Conservation (phyloP, 2,329 filamentous ascomycete species). For the Trichoderma endophyticum region DNA sequence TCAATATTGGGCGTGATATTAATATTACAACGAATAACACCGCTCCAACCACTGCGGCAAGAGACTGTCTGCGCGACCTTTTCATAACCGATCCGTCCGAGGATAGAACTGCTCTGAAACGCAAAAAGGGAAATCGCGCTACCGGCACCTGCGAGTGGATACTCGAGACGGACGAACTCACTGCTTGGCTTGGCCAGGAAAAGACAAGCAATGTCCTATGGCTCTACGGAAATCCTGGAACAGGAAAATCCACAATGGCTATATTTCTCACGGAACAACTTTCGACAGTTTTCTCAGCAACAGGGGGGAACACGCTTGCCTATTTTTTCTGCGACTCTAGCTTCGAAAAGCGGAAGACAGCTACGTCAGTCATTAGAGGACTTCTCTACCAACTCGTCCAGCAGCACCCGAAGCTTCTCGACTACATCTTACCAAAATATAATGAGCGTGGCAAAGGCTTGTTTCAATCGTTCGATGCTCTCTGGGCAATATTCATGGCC, state of each 20-base stretch:
- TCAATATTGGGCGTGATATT: too few species aligned
- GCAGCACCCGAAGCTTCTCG: neutral
- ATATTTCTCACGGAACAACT: slow-evolving; percentile 21
- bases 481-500: neutral
- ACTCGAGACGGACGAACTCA: neutral
- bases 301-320: slow-evolving; percentile 19
- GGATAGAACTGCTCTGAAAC: neutral
- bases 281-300: slow-evolving; percentile 14
- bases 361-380: slow-evolving; percentile 25
- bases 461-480: neutral
- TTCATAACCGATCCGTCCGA: neutral
- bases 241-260: neutral
- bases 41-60: neutral
- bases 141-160: neutral
- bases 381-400: slow-evolving; percentile 20
- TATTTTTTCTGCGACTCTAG: slow-evolving; percentile 28
- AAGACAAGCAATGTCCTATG: neutral
- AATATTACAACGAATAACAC: too few species aligned
- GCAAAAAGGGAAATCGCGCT: neutral
- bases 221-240: neutral
- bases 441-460: neutral
- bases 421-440: neutral
- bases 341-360: slow-evolving; percentile 24
- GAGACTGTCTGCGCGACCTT: neutral
- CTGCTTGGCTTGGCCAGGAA: neutral